These are phyloP conservation scores for Fistulifera pelliculosa DNA, from an alignment of 108 stramenopile species.

Conservation along the genomic window DNA sequence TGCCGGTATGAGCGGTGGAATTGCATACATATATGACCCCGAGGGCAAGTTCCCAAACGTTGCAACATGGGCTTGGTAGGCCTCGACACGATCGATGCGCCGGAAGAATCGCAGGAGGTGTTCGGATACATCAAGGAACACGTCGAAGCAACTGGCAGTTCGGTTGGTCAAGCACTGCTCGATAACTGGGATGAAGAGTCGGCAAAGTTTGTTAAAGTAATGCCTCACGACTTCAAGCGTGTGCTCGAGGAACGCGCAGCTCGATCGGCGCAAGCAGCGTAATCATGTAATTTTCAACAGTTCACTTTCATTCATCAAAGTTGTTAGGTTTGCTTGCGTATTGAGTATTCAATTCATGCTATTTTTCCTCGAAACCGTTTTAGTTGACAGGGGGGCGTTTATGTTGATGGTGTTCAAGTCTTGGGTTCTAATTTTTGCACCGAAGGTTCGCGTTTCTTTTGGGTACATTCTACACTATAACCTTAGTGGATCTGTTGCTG, in stretches of 20 bases:
- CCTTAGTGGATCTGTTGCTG: too few species aligned
- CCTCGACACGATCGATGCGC: slow-evolving; percentile 68
- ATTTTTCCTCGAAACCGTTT: too few species aligned
- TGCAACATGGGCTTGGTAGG: slow-evolving; percentile 98
- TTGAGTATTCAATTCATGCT: too few species aligned
- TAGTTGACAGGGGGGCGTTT: too few species aligned
- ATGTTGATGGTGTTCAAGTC: too few species aligned
- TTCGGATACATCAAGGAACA: slow-evolving; percentile 88
- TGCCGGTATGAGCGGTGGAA: slow-evolving; percentile 98
- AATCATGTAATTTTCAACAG: neutral
- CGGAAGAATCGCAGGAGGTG: slow-evolving; percentile 77
- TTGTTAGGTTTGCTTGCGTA: too few species aligned
- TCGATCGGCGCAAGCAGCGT: slow-evolving; percentile 42
- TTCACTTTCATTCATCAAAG: too few species aligned
- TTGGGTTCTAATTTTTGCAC: too few species aligned
- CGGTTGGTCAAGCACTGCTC: slow-evolving; percentile 77
- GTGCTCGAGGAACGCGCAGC: slow-evolving; percentile 71
- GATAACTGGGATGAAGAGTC: slow-evolving; percentile 76
- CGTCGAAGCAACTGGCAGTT: slow-evolving; percentile 75
- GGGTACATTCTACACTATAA: too few species aligned
- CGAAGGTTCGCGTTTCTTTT: too few species aligned
- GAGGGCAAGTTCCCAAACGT: slow-evolving; percentile 76
- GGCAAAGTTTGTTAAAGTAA: slow-evolving; percentile 88
- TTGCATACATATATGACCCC: slow-evolving; percentile 95
- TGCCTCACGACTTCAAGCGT: slow-evolving; percentile 95